phyloP scores from a whole-genome alignment of 2,329 filamentous ascomycete species.

The Aspergillus flavus region DNA sequence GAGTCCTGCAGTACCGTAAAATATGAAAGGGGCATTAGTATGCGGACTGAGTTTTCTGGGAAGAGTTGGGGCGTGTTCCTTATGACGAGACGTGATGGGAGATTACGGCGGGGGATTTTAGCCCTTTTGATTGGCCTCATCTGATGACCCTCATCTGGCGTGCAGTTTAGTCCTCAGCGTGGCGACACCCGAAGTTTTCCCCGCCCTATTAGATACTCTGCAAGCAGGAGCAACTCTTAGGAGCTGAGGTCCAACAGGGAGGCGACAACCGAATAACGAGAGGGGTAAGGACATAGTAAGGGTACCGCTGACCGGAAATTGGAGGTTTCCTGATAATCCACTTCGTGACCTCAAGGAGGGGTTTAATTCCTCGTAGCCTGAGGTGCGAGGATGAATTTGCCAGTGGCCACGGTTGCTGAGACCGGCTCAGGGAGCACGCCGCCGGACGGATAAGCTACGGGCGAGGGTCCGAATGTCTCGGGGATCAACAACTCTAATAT shows the following conservation, averaged over 20 bases:
- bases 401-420: slow-evolving; percentile 8
- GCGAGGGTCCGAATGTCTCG: slow-evolving; percentile 13
- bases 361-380: slow-evolving; percentile 5
- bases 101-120: slow-evolving; percentile 16
- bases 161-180: slow-evolving; percentile 10
- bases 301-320: slow-evolving; percentile 13
- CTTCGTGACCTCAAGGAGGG: slow-evolving; percentile 3
- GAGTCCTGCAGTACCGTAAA: slow-evolving; percentile 9
- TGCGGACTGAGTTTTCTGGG: not conserved
- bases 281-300: not conserved
- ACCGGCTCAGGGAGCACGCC: not conserved
- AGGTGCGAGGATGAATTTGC: slow-evolving; percentile 10
- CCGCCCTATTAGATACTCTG: not conserved
- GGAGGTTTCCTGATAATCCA: slow-evolving; percentile 14
- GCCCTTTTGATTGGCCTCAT: slow-evolving; percentile 15
- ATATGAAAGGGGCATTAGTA: not conserved
- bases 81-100: slow-evolving; percentile 14
- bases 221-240: not conserved
- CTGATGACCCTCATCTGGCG: slow-evolving; percentile 1
- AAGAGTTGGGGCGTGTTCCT: slow-evolving; percentile 1
- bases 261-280: not conserved
- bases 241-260: not conserved
- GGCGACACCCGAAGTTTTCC: slow-evolving; percentile 6
- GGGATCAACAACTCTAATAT: slow-evolving; percentile 25
- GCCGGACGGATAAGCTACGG: slow-evolving; percentile 18